A percentile compares a stretch with the other conserved stretches of the same genome.
These are phyloP conservation scores for Metarhizium brunneum DNA, from an alignment of 2,329 filamentous ascomycete genomes.

Conservation along the genomic window DNA sequence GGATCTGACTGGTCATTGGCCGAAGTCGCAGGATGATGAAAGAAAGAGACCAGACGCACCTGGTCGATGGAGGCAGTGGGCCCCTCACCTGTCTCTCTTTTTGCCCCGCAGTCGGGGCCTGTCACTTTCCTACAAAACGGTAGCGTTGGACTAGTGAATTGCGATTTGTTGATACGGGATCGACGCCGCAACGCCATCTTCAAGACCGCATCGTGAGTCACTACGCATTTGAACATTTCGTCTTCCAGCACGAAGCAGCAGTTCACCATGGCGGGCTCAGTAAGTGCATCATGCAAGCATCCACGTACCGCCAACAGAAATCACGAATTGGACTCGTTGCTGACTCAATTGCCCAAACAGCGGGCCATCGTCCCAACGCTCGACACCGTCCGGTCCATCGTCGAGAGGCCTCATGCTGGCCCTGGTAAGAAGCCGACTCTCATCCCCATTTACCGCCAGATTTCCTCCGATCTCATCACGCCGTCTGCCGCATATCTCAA, in stretches of 20 bases:
- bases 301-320: neutral
- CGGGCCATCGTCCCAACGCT: conserved; percentile 35
- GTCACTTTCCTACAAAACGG: too few relatives aligned
- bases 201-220: neutral
- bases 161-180: neutral
- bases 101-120: too few relatives aligned
- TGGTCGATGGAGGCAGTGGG: too few relatives aligned
- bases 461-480: conserved; percentile 86
- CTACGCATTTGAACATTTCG: neutral
- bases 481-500: conserved; percentile 95
- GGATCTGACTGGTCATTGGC: neutral
- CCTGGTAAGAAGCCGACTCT: conserved; percentile 49
- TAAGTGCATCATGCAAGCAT: conserved; percentile 10
- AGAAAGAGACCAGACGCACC: neutral
- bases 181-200: neutral
- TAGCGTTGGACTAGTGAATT: neutral
- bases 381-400: conserved; percentile 34
- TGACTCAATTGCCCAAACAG: conserved; percentile 15
- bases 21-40: neutral
- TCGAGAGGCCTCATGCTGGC: conserved; percentile 25
- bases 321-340: neutral
- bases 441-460: conserved; percentile 73
- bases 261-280: conserved; percentile 18
- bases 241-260: conserved; percentile 1
- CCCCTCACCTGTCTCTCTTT: too few relatives aligned